Percentiles rank a stretch among this genome's conserved stretches.
phyloP scores from a whole-genome alignment of 768 basidiomycete species.

The Flagelloscypha sp. region DNA sequence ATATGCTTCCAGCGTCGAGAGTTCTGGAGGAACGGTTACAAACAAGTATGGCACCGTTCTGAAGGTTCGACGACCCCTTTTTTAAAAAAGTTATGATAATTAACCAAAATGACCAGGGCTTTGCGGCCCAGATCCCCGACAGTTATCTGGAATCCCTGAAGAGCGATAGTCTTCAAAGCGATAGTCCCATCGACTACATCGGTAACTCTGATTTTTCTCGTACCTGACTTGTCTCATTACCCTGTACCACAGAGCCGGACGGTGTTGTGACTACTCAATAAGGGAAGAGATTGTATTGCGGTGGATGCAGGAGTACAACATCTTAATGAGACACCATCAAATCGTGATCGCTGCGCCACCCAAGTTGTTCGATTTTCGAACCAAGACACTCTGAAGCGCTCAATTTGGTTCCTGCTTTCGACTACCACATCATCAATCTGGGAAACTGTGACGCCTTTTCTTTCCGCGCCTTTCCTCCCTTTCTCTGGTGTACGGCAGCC shows the following conservation, averaged over 20 bases:
- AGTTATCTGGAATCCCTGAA: constrained; percentile 22
- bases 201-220: constrained; percentile 22
- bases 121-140: constrained; percentile 32
- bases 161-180: constrained; percentile 9
- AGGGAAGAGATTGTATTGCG: constrained; percentile 12
- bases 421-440: too few species aligned
- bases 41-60: constrained; percentile 28
- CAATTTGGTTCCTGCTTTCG: too few species aligned
- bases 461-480: too few species aligned
- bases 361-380: too few species aligned
- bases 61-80: constrained; percentile 22
- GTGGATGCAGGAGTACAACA: not conserved
- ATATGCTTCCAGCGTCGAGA: constrained; percentile 28
- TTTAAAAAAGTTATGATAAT: not conserved
- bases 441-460: too few species aligned
- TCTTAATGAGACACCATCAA: too few species aligned
- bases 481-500: too few species aligned
- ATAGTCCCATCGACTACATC: constrained; percentile 15
- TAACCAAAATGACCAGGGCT: constrained; percentile 24
- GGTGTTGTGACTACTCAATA: constrained; percentile 32
- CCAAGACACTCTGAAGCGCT: too few species aligned
- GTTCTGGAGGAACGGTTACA: constrained; percentile 35
- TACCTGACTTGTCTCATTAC: not conserved
- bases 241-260: constrained; percentile 30
- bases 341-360: too few species aligned